Base-by-base conservation (phyloP, 1,284 basidiomycete species). In the Megacollybia platyphylla region DNA sequence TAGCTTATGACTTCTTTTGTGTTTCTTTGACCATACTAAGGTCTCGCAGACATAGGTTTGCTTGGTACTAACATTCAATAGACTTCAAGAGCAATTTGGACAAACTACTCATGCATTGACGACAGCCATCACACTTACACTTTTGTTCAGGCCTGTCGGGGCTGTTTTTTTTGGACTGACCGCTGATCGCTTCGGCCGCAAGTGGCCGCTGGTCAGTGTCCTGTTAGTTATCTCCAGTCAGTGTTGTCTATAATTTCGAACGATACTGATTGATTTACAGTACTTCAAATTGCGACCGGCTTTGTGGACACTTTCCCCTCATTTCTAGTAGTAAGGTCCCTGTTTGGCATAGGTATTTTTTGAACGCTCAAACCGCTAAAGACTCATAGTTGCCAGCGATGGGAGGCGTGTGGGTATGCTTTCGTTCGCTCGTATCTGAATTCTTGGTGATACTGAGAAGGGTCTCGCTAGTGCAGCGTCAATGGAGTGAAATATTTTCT, bases 61-160 rank as follows among this genome's bases (percentile, higher is more conserved):
- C 45, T 18, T n/a, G 24, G n/a, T 11, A 15, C 8, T 41, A 10
- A 29, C 27, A 13, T 30, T 8, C 29, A 17, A n/a, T 11, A 40
- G 20, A 20, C 11, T 40, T 17, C 17, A 28, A 18, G 29, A 46
- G 0, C 70, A 79, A 49, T 87, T 86, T 50, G 41, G 57, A 35
- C 68, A 65, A 45, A 11, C 49, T 0, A 66, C 71, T 0, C 50
- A 63, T 34, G 57, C 63, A 32, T 29, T 11, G 79, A 83, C 86
- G 39, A 78, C 78, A 20, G 76, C 89, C 5, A 92, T 98, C 57
- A 97, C 93, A 2, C 73, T 97, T 40, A 97, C 93, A 0, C 71
- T 97, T 1, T 76, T 97, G 28, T 89, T 96, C 68, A 80, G 94
- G 42, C 85, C 87, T 1, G 63, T 76, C 28, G 94, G 93, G 18